Evolutionary conservation across 495 filamentous ascomycete species (phyloP), one percentile per base, ranked within the genome.

Genomic region (Hypoxylon fuscum): DNA sequence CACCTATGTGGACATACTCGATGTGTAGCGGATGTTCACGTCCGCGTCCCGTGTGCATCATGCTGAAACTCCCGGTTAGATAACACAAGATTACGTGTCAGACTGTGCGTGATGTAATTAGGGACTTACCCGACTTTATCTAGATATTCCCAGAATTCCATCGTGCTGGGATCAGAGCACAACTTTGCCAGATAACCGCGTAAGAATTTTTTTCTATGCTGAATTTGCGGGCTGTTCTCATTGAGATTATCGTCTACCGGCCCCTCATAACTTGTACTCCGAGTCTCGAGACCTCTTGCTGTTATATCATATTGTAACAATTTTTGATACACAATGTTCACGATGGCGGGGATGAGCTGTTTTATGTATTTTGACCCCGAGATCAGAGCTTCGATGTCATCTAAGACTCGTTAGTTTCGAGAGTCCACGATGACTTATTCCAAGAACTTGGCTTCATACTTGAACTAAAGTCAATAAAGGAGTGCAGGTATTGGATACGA

Each of bases 281-380:
- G 74, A 2, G 88, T 91, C 46, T 83, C 79, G 74, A 92, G 90
- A 75, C 77, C 78, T 1, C 87, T 83, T 0, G 89, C 89, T 10
- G 89, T 91, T 76, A 92, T 91, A 65, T 91, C 89, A 66, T 84
- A 87, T 55, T 86, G 82, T 17, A 92, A 77, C 3, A 92, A 79
- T 68, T 92, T 91, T 46, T 85, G 86, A 74, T 91, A 92, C n/a
- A 91, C 87, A 52, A 91, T 86, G 70, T 90, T 91, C 71, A 86
- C 84, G 22, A 86, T 77, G 9, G 84, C 87, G 0, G 89, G 89
- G 44, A 91, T 90, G 38, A 91, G 78, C 14, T 87, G 83, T 62
- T 89, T 88, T 73, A 92, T 86, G 75, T 90, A 90, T 68, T 89
- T 90, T 46, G 79, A 72, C 35, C 86, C 88, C n/a, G 77, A 72